Conservation (phyloP, 345 rosid genomes). For the Xanthoceras sorbifolium region DNA sequence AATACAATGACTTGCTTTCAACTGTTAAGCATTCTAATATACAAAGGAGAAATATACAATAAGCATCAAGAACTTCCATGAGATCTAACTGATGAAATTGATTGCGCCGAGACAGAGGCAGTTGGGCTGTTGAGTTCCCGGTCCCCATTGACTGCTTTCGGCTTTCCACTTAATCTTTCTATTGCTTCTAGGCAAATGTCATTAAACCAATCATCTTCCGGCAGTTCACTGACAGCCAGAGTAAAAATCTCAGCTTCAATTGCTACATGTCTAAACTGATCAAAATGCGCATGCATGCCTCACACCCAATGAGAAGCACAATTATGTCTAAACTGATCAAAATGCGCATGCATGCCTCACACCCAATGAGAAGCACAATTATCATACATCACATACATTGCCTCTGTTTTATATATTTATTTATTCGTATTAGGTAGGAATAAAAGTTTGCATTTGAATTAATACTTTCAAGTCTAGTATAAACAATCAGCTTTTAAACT, state of each 20-base stretch:
- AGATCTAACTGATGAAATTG: slow-evolving; percentile 89
- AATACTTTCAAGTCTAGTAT: too few species aligned
- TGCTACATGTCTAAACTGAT: background rate
- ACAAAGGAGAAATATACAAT: slow-evolving; percentile 32
- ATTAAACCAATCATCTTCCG: slow-evolving; percentile 91
- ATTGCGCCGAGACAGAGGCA: slow-evolving; percentile 95
- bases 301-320: background rate
- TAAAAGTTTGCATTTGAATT: too few species aligned
- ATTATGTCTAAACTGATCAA: background rate
- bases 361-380: background rate
- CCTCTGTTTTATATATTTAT: background rate
- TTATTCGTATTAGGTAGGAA: too few species aligned
- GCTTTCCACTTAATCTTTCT: slow-evolving; percentile 84
- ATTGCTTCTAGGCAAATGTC: slow-evolving; percentile 79
- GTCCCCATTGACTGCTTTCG: slow-evolving; percentile 77
- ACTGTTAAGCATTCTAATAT: slow-evolving; percentile 33
- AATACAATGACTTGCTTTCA: slow-evolving; percentile 20
- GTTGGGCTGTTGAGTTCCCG: slow-evolving; percentile 86
- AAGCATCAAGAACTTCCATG: slow-evolving; percentile 72
- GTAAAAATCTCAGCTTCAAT: background rate
- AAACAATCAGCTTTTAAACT: too few species aligned
- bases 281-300: background rate
- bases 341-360: background rate
- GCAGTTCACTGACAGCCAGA: slow-evolving; percentile 61
- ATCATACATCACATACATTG: background rate